phyloP scores from a whole-genome alignment of 192 early-diverging fungal species.

The Umbelopsis isabellina region DNA sequence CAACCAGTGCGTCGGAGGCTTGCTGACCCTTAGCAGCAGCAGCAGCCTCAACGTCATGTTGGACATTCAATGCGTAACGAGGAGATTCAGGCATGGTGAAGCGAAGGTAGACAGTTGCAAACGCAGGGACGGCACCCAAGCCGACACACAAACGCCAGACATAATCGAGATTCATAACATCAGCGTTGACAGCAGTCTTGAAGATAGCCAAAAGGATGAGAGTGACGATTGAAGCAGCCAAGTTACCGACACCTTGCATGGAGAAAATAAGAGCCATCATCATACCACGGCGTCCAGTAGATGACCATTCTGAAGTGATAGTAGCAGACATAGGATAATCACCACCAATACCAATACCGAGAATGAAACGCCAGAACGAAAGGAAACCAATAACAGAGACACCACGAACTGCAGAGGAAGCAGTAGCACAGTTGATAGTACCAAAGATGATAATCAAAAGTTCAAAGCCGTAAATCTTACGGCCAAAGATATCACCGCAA shows the following conservation, averaged over 20 bases:
- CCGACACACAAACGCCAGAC: constrained; percentile 92
- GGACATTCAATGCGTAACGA: constrained; percentile 73
- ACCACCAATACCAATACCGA: constrained; percentile 93
- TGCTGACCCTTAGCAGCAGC: constrained; percentile 49
- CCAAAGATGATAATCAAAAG: constrained; percentile 90
- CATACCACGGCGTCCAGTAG: constrained; percentile 75
- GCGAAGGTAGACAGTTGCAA: constrained; percentile 87
- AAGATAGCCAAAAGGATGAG: constrained; percentile 77
- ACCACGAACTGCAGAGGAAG: constrained; percentile 66
- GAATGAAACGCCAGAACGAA: constrained; percentile 87
- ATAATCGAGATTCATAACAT: constrained; percentile 76
- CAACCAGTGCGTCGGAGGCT: constrained; percentile 23
- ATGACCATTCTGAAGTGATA: constrained; percentile 92
- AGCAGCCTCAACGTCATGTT: constrained; percentile 50
- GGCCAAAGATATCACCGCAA: constrained; percentile 85
- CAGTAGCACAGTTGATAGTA: constrained; percentile 79
- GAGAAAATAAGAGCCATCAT: constrained; percentile 75
- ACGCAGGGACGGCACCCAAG: constrained; percentile 81
- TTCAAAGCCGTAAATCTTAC: constrained; percentile 85
- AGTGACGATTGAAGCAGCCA: constrained; percentile 78
- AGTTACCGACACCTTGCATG: constrained; percentile 92
- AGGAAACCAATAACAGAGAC: constrained; percentile 75
- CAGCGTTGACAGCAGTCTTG: constrained; percentile 66
- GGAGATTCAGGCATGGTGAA: constrained; percentile 93
- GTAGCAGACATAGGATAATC: constrained; percentile 92